These are phyloP conservation scores for Hansenula lynferdii DNA, from an alignment of 1,139 yeast genomes.

Conservation along the genomic window DNA sequence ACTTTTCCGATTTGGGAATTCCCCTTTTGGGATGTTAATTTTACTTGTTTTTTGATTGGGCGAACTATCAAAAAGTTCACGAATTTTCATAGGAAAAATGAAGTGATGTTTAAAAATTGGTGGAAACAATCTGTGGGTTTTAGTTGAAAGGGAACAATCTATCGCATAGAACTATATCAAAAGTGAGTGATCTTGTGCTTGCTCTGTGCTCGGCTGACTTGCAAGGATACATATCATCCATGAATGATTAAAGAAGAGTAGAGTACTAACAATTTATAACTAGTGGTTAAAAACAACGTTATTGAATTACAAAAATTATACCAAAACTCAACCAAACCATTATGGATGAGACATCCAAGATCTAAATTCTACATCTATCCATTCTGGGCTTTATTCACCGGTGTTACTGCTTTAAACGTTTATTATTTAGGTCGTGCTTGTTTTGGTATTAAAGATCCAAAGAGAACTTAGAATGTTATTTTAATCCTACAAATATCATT, in stretches of 20 bases:
- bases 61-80: neutral
- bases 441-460: slow-evolving; percentile 54
- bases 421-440: slow-evolving; percentile 79
- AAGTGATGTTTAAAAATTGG: neutral
- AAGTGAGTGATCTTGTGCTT: neutral
- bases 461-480: too few relatives aligned
- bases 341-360: slow-evolving; percentile 76
- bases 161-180: neutral
- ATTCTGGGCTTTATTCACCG: slow-evolving; percentile 80
- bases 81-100: neutral
- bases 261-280: slow-evolving; percentile 14
- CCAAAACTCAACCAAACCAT: slow-evolving; percentile 66
- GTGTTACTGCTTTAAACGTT: slow-evolving; percentile 65
- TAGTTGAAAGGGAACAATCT: too few relatives aligned
- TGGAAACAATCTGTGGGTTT: too few relatives aligned
- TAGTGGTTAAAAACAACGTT: slow-evolving; percentile 51
- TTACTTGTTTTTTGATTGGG: neutral
- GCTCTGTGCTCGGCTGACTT: neutral
- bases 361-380: slow-evolving; percentile 83
- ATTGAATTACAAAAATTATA: slow-evolving; percentile 71
- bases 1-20: too few relatives aligned
- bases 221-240: too few relatives aligned
- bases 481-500: too few relatives aligned
- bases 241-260: too few relatives aligned
- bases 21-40: too few relatives aligned